phyloP scores from a whole-genome alignment of 1,284 basidiomycete species.

The Papiliotrema laurentii region DNA sequence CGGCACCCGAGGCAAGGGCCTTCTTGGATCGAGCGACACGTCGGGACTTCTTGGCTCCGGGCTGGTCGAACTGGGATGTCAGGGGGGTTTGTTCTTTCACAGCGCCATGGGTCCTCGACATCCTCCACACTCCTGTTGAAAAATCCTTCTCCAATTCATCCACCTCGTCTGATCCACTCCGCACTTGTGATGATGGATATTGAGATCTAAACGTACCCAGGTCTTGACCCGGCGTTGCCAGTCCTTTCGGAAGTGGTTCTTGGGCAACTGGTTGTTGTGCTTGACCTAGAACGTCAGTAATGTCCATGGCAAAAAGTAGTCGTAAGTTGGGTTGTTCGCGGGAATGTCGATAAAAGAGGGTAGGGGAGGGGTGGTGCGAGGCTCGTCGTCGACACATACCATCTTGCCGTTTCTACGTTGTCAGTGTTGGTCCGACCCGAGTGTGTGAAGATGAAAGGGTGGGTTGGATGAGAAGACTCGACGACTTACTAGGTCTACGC shows the following conservation, averaged over 20 bases:
- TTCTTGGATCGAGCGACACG: constrained; percentile 89
- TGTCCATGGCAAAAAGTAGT: background rate
- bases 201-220: constrained; percentile 31
- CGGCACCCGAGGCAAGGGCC: constrained; percentile 85
- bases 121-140: no score
- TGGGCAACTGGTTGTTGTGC: constrained; percentile 39
- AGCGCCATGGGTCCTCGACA: background rate
- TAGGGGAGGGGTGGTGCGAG: no score
- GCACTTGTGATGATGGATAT: no score
- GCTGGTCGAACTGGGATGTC: constrained; percentile 91
- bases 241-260: constrained; percentile 70
- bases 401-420: constrained; percentile 7
- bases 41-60: constrained; percentile 94
- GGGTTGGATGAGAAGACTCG: background rate
- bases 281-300: constrained; percentile 23
- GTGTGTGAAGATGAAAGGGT: background rate
- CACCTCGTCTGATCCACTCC: no score
- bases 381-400: constrained; percentile 9
- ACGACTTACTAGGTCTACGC: constrained; percentile 4
- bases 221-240: constrained; percentile 57
- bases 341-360: no score
- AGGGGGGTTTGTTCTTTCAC: background rate
- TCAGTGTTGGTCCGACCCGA: background rate
- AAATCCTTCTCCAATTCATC: constrained; percentile 4
- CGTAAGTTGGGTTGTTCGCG: no score